phyloP scores from a whole-genome alignment of 805 yeast species.

The Kodamaea leandrae region DNA sequence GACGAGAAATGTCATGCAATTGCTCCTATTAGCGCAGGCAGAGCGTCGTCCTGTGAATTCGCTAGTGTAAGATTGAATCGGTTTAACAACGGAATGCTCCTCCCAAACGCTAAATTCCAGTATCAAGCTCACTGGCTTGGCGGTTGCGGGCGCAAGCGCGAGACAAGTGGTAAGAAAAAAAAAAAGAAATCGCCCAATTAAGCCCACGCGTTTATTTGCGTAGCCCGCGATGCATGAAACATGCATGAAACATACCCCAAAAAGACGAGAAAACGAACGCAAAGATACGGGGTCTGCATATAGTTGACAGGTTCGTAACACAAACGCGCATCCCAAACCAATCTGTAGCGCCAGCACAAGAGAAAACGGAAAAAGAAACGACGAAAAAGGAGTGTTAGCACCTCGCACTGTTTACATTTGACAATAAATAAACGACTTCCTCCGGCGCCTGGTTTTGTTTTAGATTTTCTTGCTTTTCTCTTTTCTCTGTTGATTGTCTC shows the following conservation, averaged over 20 bases:
- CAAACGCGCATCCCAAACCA: slow-evolving; percentile 1
- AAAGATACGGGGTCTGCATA: neutral
- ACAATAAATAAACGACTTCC: slow-evolving; percentile 2
- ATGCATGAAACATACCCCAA: neutral
- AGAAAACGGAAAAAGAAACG: neutral
- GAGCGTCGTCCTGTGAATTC: no score
- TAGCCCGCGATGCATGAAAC: neutral
- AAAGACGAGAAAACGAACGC: neutral
- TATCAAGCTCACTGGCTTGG: neutral
- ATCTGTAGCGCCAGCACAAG: neutral
- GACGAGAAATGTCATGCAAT: no score
- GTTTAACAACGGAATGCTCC: no score
- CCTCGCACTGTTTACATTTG: slow-evolving; percentile 1
- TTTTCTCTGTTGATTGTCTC: slow-evolving; percentile 4
- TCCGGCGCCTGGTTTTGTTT: neutral
- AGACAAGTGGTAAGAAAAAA: no score
- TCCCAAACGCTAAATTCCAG: no score
- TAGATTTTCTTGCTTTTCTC: slow-evolving; percentile 3
- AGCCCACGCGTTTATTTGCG: neutral
- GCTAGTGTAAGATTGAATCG: no score
- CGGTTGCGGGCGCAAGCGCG: neutral
- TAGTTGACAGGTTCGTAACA: neutral
- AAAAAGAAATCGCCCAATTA: neutral
- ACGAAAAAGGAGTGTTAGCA: neutral
- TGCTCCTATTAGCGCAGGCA: no score